Conservation (phyloP, 176 grass and related monocot genomes). For the Chrysopogon serrulatus region DNA sequence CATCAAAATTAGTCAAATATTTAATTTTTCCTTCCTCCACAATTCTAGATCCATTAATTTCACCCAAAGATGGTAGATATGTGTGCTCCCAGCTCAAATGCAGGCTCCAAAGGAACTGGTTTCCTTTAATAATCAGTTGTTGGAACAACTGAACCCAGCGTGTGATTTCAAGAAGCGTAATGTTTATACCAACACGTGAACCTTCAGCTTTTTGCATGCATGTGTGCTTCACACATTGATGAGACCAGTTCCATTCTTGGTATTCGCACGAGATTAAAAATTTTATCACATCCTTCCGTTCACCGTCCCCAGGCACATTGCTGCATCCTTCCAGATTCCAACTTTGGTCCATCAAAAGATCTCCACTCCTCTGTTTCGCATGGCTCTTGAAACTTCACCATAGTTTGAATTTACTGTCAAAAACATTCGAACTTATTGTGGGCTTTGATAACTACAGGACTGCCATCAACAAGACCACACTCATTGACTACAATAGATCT, state of each 20-base stretch:
- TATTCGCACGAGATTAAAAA: conserved; percentile 78
- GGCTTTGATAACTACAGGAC: conserved; percentile 59
- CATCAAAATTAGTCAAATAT: conserved; percentile 61
- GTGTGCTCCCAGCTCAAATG: conserved; percentile 96
- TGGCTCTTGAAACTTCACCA: conserved; percentile 96
- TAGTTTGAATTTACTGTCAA: conserved; percentile 79
- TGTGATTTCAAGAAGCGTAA: conserved; percentile 83
- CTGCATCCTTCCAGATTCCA: conserved; percentile 15
- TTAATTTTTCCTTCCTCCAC: conserved; percentile 57
- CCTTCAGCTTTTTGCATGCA: conserved; percentile 72
- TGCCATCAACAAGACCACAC: conserved; percentile 90
- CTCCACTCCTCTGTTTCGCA: conserved; percentile 90
- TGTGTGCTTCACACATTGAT: conserved; percentile 75
- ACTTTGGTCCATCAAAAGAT: conserved; percentile 70
- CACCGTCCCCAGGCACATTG: conserved; percentile 17
- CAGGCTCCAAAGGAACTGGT: conserved; percentile 81
- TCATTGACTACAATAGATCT: conserved; percentile 82
- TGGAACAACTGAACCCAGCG: conserved; percentile 87
- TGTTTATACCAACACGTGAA: conserved; percentile 55
- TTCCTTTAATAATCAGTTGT: conserved; percentile 79
- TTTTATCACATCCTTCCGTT: conserved; percentile 49
- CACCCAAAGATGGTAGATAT: conserved; percentile 83
- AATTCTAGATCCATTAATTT: conserved; percentile 46
- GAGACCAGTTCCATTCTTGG: conserved; percentile 57
- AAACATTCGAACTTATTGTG: conserved; percentile 94